A percentile compares a stretch with the other conserved stretches of the same genome.
phyloP scores from a whole-genome alignment of 805 yeast genomes.

The Torulaspora delbrueckii region DNA sequence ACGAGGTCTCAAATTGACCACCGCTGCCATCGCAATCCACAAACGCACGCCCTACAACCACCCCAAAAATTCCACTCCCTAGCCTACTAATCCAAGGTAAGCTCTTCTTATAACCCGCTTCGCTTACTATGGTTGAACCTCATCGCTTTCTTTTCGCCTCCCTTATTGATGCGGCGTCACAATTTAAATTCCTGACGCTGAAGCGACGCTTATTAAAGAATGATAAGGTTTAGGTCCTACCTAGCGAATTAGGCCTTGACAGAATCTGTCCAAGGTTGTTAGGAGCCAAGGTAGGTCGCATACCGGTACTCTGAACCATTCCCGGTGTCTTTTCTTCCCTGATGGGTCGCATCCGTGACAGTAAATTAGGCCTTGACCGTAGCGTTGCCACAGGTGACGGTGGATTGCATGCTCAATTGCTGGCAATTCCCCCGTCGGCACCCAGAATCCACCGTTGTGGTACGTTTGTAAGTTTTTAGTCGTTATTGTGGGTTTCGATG shows the following conservation, averaged over 20 bases:
- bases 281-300: conserved; percentile 17
- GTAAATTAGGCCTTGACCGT: conserved; percentile 28
- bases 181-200: background rate
- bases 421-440: conserved; percentile 17
- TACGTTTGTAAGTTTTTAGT: conserved; percentile 13
- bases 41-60: background rate
- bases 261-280: conserved; percentile 5
- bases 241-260: background rate
- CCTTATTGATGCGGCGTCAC: background rate
- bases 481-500: background rate
- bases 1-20: conserved; percentile 7
- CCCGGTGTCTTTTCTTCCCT: conserved; percentile 24
- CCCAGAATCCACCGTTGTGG: conserved; percentile 25
- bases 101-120: background rate
- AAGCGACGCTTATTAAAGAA: background rate
- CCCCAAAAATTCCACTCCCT: background rate
- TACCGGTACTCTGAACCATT: conserved; percentile 30
- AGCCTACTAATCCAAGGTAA: background rate
- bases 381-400: conserved; percentile 27
- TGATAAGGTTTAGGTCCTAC: background rate
- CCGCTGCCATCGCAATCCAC: conserved; percentile 7
- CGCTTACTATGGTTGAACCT: background rate
- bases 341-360: conserved; percentile 29
- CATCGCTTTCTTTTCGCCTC: background rate
- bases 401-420: conserved; percentile 26